Base-by-base conservation (phyloP, 306 rosid species). In the Medicago truncatula region DNA sequence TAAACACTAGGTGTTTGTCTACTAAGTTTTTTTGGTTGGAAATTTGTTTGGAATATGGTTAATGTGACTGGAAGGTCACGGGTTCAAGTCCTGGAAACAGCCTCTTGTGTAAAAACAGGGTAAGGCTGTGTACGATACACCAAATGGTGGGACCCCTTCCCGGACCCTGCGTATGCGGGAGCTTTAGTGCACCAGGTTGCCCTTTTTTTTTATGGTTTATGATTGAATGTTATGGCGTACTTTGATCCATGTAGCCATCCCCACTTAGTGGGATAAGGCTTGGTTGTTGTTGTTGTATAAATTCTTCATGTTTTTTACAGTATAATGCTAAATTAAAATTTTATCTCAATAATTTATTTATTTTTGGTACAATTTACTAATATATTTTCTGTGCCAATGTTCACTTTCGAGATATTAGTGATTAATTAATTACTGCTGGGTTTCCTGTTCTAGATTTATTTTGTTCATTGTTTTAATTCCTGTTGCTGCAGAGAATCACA, bases 401-500 rank as follows among this genome's bases (percentile, higher is more conserved):
- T 28, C 77, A 34, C 38, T 65, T 78, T 53, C 28, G 47, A 65
- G 60, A 65, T 69, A 17, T 23, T 58, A 23, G 8, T 23, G 64
- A 21, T 58, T 58, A 64, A n/a, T 34, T 58, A 62, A 15, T 41
- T 67, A 5, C 13, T 15, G 18, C 18, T 65, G 46, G 41, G 62
- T 77, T 53, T 47, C 76, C 71, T 64, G 43, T 21, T 61, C 54
- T 56, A 60, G 71, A 40, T 76, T 38, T 44, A 54, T 73, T 50
- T 75, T 84, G 31, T 56, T 83, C 43, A 77, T 20, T 11, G 54
- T 49, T 28, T 62, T 49, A 62, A 71, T 70, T 74, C 53, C 72
- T 81, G 74, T 71, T 83, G 66, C 81, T 90, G 89, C 93, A 96
- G 99, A 86, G 90, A 87, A 86, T 84, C 99, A 96, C 85, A 81